Conservation (phyloP, 2,329 filamentous ascomycete species). For the Claviceps humidiphila region DNA sequence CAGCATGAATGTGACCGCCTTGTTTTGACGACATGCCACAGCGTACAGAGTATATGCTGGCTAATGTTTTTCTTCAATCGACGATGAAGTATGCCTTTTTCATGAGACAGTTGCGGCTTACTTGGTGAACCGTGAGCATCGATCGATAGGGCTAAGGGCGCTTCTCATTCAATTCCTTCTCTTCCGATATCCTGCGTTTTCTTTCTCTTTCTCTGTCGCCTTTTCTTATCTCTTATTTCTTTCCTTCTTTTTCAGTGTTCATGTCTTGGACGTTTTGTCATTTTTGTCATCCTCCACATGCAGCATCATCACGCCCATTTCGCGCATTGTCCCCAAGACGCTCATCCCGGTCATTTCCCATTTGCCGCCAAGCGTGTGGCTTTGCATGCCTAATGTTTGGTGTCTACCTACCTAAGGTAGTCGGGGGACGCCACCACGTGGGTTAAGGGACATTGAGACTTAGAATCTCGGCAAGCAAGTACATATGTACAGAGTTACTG, state of each 20-base stretch:
- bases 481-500: no score
- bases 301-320: neutral
- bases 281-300: neutral
- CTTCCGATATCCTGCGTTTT: neutral
- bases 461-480: no score
- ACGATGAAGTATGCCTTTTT: neutral
- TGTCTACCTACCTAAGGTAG: no score
- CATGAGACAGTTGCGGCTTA: neutral
- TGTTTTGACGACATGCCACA: neutral
- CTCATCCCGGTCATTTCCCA: neutral
- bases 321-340: neutral
- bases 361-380: no score
- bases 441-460: no score
- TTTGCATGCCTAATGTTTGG: no score
- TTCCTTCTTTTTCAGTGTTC: neutral
- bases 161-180: no score
- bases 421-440: no score
- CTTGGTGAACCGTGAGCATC: no score
- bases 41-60: no score
- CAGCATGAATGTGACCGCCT: neutral
- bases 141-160: no score
- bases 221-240: neutral
- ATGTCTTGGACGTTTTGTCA: neutral
- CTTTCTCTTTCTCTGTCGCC: neutral
- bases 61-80: neutral